Base-by-base conservation (phyloP, 352 stramenopile species). In the Achlya hypogyna region DNA sequence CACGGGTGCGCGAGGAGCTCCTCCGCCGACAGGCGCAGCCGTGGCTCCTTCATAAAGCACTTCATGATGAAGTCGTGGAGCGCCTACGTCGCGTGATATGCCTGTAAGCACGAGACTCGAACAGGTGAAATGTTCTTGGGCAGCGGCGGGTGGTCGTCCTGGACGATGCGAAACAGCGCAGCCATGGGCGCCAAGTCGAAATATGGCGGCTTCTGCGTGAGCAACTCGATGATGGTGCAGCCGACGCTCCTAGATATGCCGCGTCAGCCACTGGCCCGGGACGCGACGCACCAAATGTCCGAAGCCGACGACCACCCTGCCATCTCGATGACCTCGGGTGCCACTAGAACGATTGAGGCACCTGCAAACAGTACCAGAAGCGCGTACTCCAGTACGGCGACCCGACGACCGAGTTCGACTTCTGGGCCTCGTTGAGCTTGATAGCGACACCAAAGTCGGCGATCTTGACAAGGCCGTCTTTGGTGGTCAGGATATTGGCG, bases 261-360 rank as follows among this genome's bases (percentile, higher is more conserved):
- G 35, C 34, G 53, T 58, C 16, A 60, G 2, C 20, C n/a, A n/a
- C 28, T 20, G 20, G 12, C n/a, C 14, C 49, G 29, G 31, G 20
- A 28, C 28, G 27, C 23, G 32, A 27, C 5, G 28, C 10, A 77
- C 93, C 93, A 98, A 49, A 98, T 96, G 73, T 98, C 93, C 22
- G 92, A 97, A 14, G 89, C 86, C 27, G 93, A 90, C 0, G 91
- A 97, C 69, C 87, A 89, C 8, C 88, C 88, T 20, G 87, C 81
- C 90, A 98, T 98, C 68, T 98, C 89, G 59, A 98, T 98, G 40
- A 98, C 91, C 74, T 98, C 94, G 0, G 94, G 94, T 5, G 94
- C 94, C 91, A 98, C 86, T 94, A 20, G 4, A 22, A 53, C 28
- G 32, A 34, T 34, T n/a, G n/a, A n/a, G n/a, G n/a, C n/a, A n/a